phyloP scores from a whole-genome alignment of 805 yeast species.

The Danielia oregonensis region DNA sequence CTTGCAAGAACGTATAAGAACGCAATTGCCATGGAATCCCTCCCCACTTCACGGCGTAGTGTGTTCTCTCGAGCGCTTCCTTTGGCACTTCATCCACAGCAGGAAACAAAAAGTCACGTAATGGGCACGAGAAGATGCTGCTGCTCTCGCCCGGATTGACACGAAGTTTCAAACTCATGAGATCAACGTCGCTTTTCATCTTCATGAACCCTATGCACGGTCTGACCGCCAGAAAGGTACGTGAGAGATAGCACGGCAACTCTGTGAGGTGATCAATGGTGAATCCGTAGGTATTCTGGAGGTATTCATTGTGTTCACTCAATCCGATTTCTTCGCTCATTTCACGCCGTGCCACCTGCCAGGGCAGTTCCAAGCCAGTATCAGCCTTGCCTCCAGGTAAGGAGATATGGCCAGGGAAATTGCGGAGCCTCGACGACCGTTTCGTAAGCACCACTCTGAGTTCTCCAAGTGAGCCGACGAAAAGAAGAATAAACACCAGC shows the following conservation, averaged over 20 bases:
- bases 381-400: slow-evolving; percentile 95
- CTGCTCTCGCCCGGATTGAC: slow-evolving; percentile 78
- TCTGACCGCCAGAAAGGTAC: slow-evolving; percentile 77
- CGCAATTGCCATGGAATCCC: slow-evolving; percentile 65
- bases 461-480: slow-evolving; percentile 69
- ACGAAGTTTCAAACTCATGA: slow-evolving; percentile 35
- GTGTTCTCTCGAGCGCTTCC: slow-evolving; percentile 31
- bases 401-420: slow-evolving; percentile 87
- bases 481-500: slow-evolving; percentile 72
- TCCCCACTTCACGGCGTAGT: slow-evolving; percentile 57
- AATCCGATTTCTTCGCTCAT: slow-evolving; percentile 86
- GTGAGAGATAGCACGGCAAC: slow-evolving; percentile 76
- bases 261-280: slow-evolving; percentile 55
- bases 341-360: slow-evolving; percentile 77
- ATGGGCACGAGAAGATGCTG: slow-evolving; percentile 65
- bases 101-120: slow-evolving; percentile 52
- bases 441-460: slow-evolving; percentile 75
- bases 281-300: slow-evolving; percentile 48
- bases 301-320: slow-evolving; percentile 41
- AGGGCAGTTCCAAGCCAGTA: slow-evolving; percentile 56
- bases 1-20: slow-evolving; percentile 57
- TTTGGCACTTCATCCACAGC: slow-evolving; percentile 21
- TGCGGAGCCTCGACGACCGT: slow-evolving; percentile 62
- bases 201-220: slow-evolving; percentile 73
- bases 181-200: slow-evolving; percentile 15